Evolutionary conservation across 1,139 yeast species (phyloP), one percentile per base, ranked within the genome.

Genomic region (Yamadazyma diospyri): DNA sequence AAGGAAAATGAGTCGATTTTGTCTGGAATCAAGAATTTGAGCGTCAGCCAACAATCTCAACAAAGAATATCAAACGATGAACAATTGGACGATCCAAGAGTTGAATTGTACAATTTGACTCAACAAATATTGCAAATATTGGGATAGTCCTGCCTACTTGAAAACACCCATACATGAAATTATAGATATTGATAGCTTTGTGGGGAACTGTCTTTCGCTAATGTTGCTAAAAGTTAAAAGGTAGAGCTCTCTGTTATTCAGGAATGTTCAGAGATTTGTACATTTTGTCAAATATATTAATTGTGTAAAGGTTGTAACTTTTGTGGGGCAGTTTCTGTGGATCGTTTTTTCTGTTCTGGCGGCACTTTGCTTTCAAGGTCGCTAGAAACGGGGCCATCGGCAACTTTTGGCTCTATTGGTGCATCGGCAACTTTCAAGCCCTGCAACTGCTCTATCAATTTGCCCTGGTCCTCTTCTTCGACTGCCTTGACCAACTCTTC

Each of bases 101-200:
- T 68, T 48, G 92, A 83, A 56, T 70, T 82, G 47, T 80, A 78
- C 53, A 81, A 81, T 51, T 71, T 83, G 51, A 81, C 89, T n/a
- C 87, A 81, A 55, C 94, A 83, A 63, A 82, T 83, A 36, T 67
- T 82, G 51, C 76, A 69, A 52, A 69, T 69, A 29, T 61, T 69
- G 45, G 75, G 75, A 18, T 18, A 9, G 9, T 7, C 20, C 9
- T 18, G 20, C 9, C 20, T 7, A 7, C 20, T 7, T 18, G 6
- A 18, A 18, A 18, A 7, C 20, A 18, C 9, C n/a, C n/a, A n/a
- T n/a, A n/a, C n/a, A n/a, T n/a, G n/a, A 12, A 8, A 7, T 24
- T 24, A 24, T 24, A 24, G 27, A 24, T 24, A 15, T 24, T 24
- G 27, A 24, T 24, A 24, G n/a, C n/a, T 13, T 13, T 13, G 16